phyloP scores from a whole-genome alignment of 2,329 filamentous ascomycete genomes.

The Berkeleyomyces basicola region DNA sequence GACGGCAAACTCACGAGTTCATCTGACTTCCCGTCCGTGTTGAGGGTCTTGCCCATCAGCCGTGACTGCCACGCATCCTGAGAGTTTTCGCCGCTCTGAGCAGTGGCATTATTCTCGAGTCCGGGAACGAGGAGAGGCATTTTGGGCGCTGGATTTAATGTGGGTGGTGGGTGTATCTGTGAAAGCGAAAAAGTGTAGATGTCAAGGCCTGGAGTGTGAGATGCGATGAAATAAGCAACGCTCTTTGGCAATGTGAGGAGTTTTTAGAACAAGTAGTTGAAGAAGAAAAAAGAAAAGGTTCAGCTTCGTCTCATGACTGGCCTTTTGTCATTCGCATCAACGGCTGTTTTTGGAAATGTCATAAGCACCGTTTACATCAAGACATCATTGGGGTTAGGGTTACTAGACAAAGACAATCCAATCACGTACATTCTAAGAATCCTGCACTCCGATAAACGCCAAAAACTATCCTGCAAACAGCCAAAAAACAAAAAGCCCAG shows the following conservation, averaged over 20 bases:
- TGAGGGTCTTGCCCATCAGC: conserved; percentile 46
- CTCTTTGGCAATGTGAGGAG: not conserved
- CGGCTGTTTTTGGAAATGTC: conserved; percentile 1
- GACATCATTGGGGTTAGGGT: not conserved
- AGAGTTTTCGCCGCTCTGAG: conserved; percentile 23
- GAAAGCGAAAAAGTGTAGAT: not conserved
- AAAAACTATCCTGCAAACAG: not conserved
- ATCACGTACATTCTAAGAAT: not conserved
- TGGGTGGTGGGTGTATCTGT: not conserved
- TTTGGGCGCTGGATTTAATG: conserved; percentile 14
- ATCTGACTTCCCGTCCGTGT: conserved; percentile 26
- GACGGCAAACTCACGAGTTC: conserved; percentile 32
- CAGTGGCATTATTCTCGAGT: conserved; percentile 29
- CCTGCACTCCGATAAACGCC: not conserved
- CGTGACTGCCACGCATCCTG: conserved; percentile 44
- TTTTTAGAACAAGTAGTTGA: not conserved
- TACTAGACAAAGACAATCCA: not conserved
- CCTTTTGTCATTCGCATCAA: not conserved
- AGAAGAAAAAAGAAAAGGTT: not conserved
- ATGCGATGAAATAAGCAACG: too few relatives aligned
- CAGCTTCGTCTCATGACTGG: not conserved
- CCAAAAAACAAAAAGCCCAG: not conserved
- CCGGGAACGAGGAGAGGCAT: conserved; percentile 52
- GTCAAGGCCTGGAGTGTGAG: too few relatives aligned
- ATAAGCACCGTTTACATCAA: not conserved